Evolutionary conservation across 2,329 filamentous ascomycete genomes (phyloP).

Genomic region (Neonectria neomacrospora): DNA sequence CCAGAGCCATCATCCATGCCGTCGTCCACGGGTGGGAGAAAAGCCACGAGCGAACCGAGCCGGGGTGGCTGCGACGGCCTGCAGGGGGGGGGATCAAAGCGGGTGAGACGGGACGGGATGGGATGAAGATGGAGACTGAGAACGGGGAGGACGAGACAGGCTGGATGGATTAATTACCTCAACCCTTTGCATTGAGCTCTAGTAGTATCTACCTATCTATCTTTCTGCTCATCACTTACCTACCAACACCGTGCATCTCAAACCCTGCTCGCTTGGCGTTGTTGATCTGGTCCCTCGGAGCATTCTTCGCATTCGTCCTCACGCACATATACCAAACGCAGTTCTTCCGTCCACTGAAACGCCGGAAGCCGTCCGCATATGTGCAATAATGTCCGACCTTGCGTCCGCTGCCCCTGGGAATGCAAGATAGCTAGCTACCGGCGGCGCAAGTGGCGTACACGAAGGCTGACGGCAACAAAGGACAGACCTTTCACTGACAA

Average conservation of each 20-base stretch:
- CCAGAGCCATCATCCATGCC: neutral
- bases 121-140: neutral
- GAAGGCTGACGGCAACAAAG: neutral
- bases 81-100: neutral
- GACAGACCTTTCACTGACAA: neutral
- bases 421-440: neutral
- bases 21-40: neutral
- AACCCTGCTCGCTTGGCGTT: neutral
- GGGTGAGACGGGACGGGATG: neutral
- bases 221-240: neutral
- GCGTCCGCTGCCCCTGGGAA: neutral
- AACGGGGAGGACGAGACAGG: neutral
- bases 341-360: slow-evolving; percentile 1
- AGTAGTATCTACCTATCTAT: neutral
- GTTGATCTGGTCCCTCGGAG: neutral
- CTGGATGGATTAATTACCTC: slow-evolving; percentile 9
- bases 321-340: neutral
- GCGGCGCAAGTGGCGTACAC: neutral
- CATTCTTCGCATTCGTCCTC: neutral
- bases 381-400: slow-evolving; percentile 11
- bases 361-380: neutral
- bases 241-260: neutral
- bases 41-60: neutral
- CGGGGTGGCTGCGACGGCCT: slow-evolving; percentile 1
- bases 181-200: neutral